phyloP scores from a whole-genome alignment of 352 stramenopile species.

The Saprolegnia diclina region DNA sequence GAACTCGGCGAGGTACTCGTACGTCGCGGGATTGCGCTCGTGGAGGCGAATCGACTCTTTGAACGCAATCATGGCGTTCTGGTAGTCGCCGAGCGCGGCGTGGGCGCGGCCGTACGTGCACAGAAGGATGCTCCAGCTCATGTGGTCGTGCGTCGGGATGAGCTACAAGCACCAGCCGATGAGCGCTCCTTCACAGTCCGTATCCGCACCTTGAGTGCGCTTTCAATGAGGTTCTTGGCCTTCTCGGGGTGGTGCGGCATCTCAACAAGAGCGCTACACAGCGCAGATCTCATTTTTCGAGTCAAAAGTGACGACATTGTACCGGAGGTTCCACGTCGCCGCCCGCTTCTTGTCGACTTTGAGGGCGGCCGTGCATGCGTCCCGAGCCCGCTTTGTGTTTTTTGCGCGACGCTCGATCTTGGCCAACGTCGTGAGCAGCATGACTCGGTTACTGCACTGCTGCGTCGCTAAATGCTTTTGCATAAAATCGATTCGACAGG shows the following conservation, averaged over 20 bases:
- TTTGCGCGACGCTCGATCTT: conserved; percentile 76
- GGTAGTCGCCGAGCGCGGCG: conserved; percentile 55
- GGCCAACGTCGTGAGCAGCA: conserved; percentile 63
- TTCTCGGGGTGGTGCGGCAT: conserved; percentile 55
- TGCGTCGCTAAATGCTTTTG: conserved; percentile 31
- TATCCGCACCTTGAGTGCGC: conserved; percentile 37
- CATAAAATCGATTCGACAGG: too few species aligned
- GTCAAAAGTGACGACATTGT: neutral
- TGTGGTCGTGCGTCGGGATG: conserved; percentile 72
- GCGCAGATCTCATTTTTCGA: neutral
- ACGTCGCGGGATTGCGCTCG: conserved; percentile 77
- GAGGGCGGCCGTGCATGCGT: conserved; percentile 66
- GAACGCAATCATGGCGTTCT: conserved; percentile 74
- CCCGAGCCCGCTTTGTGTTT: conserved; percentile 50
- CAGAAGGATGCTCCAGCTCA: conserved; percentile 78
- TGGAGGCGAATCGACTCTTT: conserved; percentile 72
- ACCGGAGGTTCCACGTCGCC: conserved; percentile 74
- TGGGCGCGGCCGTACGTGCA: conserved; percentile 78
- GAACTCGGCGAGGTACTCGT: conserved; percentile 77
- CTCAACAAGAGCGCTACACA: conserved; percentile 48
- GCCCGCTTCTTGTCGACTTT: conserved; percentile 58
- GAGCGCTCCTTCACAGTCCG: neutral
- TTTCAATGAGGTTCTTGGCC: conserved; percentile 71
- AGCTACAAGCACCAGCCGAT: neutral
- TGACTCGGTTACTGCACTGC: conserved; percentile 57